phyloP scores from a whole-genome alignment of 192 early-diverging fungal species.

The Coemansia sp. region DNA sequence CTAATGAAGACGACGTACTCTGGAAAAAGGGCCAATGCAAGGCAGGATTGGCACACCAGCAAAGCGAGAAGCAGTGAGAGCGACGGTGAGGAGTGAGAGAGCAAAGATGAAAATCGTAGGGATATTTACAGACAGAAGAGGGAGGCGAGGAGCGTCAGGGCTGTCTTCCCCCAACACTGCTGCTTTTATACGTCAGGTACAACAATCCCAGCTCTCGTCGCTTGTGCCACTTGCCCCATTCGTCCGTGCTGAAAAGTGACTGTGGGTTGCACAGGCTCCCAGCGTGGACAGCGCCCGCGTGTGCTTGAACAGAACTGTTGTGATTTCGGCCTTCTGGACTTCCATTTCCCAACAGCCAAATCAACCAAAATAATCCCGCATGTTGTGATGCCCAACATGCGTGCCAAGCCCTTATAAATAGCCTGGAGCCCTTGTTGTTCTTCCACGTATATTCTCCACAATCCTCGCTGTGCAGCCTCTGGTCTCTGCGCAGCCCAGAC shows the following conservation, averaged over 20 bases:
- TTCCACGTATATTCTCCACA: too few species aligned
- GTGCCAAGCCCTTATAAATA: constrained; percentile 2
- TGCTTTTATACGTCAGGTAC: not conserved
- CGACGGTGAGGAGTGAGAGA: not conserved
- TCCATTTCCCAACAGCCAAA: not conserved
- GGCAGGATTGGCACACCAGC: not conserved
- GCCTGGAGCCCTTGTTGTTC: not conserved
- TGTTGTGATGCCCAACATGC: not conserved
- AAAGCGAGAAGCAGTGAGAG: not conserved
- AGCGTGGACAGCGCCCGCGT: not conserved
- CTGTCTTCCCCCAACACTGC: not conserved
- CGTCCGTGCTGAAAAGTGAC: not conserved
- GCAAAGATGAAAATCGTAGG: not conserved
- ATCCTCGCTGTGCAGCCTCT: too few species aligned
- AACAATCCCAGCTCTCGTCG: not conserved
- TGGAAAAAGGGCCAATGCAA: not conserved
- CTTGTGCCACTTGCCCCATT: not conserved
- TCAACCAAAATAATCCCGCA: not conserved
- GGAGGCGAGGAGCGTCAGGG: not conserved
- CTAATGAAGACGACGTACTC: not conserved
- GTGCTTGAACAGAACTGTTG: not conserved
- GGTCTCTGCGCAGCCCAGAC: not conserved
- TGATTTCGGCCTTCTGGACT: constrained; percentile 4
- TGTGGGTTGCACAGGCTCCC: not conserved
- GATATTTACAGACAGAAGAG: not conserved